Evolutionary conservation across 2,329 filamentous ascomycete species (phyloP), one percentile per base, ranked within the genome.

Genomic region (Epichloe sylvatica): DNA sequence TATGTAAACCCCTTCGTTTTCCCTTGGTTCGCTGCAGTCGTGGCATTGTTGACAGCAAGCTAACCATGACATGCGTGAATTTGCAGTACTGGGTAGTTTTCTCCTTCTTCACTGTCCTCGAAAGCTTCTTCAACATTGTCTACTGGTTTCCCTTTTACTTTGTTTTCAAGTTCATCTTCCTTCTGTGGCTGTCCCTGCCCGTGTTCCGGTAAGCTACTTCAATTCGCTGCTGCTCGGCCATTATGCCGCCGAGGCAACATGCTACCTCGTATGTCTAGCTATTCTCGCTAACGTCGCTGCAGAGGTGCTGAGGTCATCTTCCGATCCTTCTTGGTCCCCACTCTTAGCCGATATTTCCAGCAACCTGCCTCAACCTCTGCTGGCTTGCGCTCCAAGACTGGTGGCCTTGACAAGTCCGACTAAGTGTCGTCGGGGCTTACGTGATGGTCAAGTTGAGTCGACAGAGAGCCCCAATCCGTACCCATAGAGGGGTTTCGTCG

Each of bases 131-230:
- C 63, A 89, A 78, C 70, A 84, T 88, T 55, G 85, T 91, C 55
- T 92, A 92, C 78, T 94, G 86, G 86, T 88, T 94, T 76, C 85
- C 92, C 65, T 98, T 98, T 76, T 98, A 98, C 84, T 98, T 87
- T 73, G 91, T 90, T 67, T 97, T 98, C 85, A 98, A 98, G 80
- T 96, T 98, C 67, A 75, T 94, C 65, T 85, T 97, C 68, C 78
- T 97, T 62, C 83, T 98, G 68, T 98, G 92, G 92, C 89, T 98
- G 74, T 83, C 91, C 60, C 88, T 98, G 63, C 92, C 92, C 68
- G 79, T 86, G 70, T 96, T 94, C 76, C 76, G 77, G 91, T 96
- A 83, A 67, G 84, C 74, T 44, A 30, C 5, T 2, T 30, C 25
- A 40, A 47, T 5, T 15, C 19, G 12, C 34, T 13, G 7, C 30